These are phyloP conservation scores for Ascochyta viciae-villosae DNA, from an alignment of 2,329 filamentous ascomycete species.

Conservation along the genomic window DNA sequence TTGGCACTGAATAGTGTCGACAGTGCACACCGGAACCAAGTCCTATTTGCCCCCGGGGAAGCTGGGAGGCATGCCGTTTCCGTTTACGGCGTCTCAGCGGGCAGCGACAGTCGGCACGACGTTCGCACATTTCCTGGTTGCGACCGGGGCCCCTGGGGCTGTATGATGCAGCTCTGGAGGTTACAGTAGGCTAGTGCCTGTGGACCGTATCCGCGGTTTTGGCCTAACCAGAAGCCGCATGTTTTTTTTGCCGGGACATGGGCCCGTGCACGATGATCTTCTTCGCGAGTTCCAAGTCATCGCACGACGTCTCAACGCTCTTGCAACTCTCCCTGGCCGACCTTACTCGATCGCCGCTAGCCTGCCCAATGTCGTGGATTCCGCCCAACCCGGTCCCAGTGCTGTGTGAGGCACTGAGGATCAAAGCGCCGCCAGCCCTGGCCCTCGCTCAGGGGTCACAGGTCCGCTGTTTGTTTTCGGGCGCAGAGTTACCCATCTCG, in stretches of 20 bases:
- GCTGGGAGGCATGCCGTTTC: conserved; percentile 31
- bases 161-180: conserved; percentile 13
- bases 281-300: conserved; percentile 44
- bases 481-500: conserved; percentile 28
- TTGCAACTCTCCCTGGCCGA: conserved; percentile 38
- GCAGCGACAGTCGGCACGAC: conserved; percentile 34
- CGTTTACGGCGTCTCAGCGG: conserved; percentile 35
- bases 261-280: conserved; percentile 44
- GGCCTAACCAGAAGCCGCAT: conserved; percentile 33
- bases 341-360: conserved; percentile 43
- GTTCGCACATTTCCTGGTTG: conserved; percentile 30
- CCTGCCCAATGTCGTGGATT: conserved; percentile 45
- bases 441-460: conserved; percentile 46
- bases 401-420: conserved; percentile 27
- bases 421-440: conserved; percentile 43
- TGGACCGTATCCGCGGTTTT: conserved; percentile 38
- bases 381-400: conserved; percentile 41
- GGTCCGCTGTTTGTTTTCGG: conserved; percentile 26
- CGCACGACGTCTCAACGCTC: conserved; percentile 43
- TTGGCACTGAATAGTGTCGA: conserved; percentile 14
- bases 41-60: conserved; percentile 45
- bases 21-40: conserved; percentile 23
- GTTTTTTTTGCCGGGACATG: conserved; percentile 28
- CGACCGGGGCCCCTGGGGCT: conserved; percentile 25
- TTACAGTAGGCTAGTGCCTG: conserved; percentile 25